Evolutionary conservation across 805 yeast species (phyloP).

Genomic region (Ascoidea asiatica): DNA sequence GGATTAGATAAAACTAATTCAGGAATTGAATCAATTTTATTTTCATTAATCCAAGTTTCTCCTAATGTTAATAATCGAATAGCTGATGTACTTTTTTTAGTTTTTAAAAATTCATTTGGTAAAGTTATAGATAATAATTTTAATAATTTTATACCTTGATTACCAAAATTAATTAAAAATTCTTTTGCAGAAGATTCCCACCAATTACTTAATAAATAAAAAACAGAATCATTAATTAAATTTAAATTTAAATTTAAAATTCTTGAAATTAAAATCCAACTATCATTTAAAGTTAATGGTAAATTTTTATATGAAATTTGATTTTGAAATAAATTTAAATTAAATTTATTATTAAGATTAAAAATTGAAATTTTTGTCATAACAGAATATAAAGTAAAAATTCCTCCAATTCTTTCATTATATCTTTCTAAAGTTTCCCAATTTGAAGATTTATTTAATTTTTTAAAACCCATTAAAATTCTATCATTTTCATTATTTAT

Average conservation of each 20-base stretch:
- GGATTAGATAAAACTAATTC: constrained; percentile 15
- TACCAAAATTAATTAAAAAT: constrained; percentile 44
- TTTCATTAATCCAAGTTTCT: constrained; percentile 55
- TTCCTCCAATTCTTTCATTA: constrained; percentile 80
- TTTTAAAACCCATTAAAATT: constrained; percentile 76
- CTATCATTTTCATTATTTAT: constrained; percentile 78
- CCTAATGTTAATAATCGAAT: constrained; percentile 64
- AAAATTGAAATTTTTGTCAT: constrained; percentile 39
- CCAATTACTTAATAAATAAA: constrained; percentile 64
- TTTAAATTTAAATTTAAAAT: constrained; percentile 38
- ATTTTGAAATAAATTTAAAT: constrained; percentile 16
- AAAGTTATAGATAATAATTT: constrained; percentile 26
- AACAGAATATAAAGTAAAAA: constrained; percentile 66
- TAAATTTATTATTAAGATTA: too few species aligned
- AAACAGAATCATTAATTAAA: constrained; percentile 55
- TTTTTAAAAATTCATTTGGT: constrained; percentile 40
- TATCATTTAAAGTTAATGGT: constrained; percentile 40
- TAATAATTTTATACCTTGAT: constrained; percentile 57
- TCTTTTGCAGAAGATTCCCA: constrained; percentile 73
- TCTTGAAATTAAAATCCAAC: constrained; percentile 70
- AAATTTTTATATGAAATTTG: constrained; percentile 17
- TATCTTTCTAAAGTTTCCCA: constrained; percentile 52
- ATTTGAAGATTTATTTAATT: constrained; percentile 22
- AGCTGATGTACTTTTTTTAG: constrained; percentile 56
- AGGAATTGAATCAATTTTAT: constrained; percentile 27